These are phyloP conservation scores for Cadophora sp. DNA, from an alignment of 2,329 filamentous ascomycete species.

Conservation along the genomic window DNA sequence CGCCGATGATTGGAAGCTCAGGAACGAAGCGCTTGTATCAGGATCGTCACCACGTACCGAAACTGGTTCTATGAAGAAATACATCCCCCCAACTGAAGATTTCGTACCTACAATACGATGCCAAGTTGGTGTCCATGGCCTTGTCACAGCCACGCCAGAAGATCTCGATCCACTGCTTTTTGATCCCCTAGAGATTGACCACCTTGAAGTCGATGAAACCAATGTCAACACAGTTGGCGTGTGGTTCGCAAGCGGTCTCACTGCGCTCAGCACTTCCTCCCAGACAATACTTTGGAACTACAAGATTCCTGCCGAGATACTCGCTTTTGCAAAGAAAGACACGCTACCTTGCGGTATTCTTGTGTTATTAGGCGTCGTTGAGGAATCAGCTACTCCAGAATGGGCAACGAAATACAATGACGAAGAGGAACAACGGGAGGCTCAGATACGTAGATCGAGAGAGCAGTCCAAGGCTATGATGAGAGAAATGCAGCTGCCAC, in stretches of 20 bases:
- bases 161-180: slow-evolving; percentile 41
- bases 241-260: slow-evolving; percentile 65
- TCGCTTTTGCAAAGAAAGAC: slow-evolving; percentile 57
- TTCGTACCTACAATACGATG: slow-evolving; percentile 51
- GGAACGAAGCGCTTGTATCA: slow-evolving; percentile 11
- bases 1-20: slow-evolving; percentile 1
- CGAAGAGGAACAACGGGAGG: slow-evolving; percentile 48
- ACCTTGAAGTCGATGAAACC: slow-evolving; percentile 33
- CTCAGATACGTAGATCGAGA: slow-evolving; percentile 46
- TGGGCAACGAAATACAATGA: slow-evolving; percentile 57
- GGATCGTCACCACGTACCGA: background rate
- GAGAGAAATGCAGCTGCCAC: slow-evolving; percentile 54
- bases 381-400: slow-evolving; percentile 59
- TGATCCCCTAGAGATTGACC: slow-evolving; percentile 31
- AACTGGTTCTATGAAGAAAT: slow-evolving; percentile 11
- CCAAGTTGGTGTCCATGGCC: slow-evolving; percentile 56
- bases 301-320: slow-evolving; percentile 59
- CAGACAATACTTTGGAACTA: slow-evolving; percentile 67
- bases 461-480: slow-evolving; percentile 52
- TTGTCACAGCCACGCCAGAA: slow-evolving; percentile 54
- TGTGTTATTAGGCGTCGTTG: slow-evolving; percentile 59
- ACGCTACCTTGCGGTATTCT: slow-evolving; percentile 66
- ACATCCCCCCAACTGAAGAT: slow-evolving; percentile 34
- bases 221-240: slow-evolving; percentile 49
- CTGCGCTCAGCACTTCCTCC: slow-evolving; percentile 60